Evolutionary conservation across 2,329 filamentous ascomycete genomes (phyloP).

Genomic region (Ophiognomonia clavigignenti-juglandacearum): DNA sequence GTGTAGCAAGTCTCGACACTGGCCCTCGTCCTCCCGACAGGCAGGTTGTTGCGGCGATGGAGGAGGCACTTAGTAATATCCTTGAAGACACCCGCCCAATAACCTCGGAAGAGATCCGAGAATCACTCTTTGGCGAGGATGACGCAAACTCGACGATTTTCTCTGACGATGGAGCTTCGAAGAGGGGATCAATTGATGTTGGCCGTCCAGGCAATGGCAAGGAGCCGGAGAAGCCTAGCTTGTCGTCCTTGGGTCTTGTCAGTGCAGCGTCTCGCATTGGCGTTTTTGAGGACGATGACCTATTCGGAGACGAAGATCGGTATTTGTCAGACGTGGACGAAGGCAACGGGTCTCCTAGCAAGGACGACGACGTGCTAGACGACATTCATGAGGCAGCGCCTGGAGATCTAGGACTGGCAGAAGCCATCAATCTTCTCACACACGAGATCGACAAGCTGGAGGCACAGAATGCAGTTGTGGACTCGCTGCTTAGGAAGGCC

Average conservation of each 20-base stretch:
- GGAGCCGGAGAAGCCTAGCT: slow-evolving; percentile 68
- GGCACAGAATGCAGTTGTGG: slow-evolving; percentile 84
- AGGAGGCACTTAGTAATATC: slow-evolving; percentile 86
- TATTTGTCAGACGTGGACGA: slow-evolving; percentile 83
- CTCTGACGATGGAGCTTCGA: slow-evolving; percentile 53
- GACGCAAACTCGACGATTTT: slow-evolving; percentile 46
- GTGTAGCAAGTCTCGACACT: slow-evolving; percentile 72
- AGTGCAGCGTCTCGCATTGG: slow-evolving; percentile 82
- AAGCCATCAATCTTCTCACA: slow-evolving; percentile 85
- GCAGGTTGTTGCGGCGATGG: slow-evolving; percentile 85
- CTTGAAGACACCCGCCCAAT: slow-evolving; percentile 71
- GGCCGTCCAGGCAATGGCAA: slow-evolving; percentile 34
- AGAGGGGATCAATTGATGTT: slow-evolving; percentile 36
- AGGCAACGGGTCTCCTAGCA: slow-evolving; percentile 55
- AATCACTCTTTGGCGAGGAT: slow-evolving; percentile 61
- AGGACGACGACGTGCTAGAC: slow-evolving; percentile 63
- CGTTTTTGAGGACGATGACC: slow-evolving; percentile 88
- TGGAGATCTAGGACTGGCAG: slow-evolving; percentile 85
- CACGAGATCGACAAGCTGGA: slow-evolving; percentile 85
- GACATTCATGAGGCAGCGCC: slow-evolving; percentile 92
- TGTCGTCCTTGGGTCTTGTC: slow-evolving; percentile 86
- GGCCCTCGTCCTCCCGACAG: slow-evolving; percentile 62
- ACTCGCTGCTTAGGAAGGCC: slow-evolving; percentile 87
- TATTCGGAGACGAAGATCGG: slow-evolving; percentile 85
- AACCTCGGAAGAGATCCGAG: slow-evolving; percentile 58